Evolutionary conservation across 768 basidiomycete genomes (phyloP).

Genomic region (Leccinum subgranulosum): DNA sequence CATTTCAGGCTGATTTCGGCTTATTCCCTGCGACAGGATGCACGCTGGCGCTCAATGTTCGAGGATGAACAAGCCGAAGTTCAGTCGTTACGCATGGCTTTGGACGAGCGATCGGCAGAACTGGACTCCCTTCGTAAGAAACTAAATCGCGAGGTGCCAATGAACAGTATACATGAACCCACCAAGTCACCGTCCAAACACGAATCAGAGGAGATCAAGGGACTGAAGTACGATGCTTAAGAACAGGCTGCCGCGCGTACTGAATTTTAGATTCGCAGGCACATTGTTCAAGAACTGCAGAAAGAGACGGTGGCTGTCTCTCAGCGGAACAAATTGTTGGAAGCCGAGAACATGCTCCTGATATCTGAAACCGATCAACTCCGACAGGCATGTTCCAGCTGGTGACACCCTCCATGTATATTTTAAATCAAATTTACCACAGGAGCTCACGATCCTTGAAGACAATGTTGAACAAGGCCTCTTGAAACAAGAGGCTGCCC

Average conservation of each 20-base stretch:
- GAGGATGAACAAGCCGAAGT: conserved; percentile 32
- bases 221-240: conserved; percentile 60
- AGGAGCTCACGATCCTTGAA: conserved; percentile 79
- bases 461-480: conserved; percentile 65
- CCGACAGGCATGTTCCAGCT: conserved; percentile 50
- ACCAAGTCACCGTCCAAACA: conserved; percentile 44
- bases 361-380: conserved; percentile 57
- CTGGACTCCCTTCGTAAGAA: conserved; percentile 57
- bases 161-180: conserved; percentile 37
- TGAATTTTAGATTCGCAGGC: conserved; percentile 39
- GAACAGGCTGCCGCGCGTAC: not conserved
- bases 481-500: conserved; percentile 46
- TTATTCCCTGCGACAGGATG: conserved; percentile 17
- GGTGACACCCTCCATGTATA: not conserved
- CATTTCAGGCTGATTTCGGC: not conserved
- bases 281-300: conserved; percentile 86
- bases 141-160: conserved; percentile 52
- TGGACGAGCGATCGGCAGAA: conserved; percentile 45
- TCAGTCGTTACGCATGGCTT: conserved; percentile 27
- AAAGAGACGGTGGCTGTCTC: conserved; percentile 66
- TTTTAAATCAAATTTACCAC: conserved; percentile 1
- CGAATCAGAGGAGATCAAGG: conserved; percentile 67
- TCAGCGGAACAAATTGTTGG: conserved; percentile 68
- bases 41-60: conserved; percentile 27
- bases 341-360: conserved; percentile 73